Evolutionary conservation across 2,329 filamentous ascomycete genomes (phyloP).

Genomic region (Trichoderma guizhouense): DNA sequence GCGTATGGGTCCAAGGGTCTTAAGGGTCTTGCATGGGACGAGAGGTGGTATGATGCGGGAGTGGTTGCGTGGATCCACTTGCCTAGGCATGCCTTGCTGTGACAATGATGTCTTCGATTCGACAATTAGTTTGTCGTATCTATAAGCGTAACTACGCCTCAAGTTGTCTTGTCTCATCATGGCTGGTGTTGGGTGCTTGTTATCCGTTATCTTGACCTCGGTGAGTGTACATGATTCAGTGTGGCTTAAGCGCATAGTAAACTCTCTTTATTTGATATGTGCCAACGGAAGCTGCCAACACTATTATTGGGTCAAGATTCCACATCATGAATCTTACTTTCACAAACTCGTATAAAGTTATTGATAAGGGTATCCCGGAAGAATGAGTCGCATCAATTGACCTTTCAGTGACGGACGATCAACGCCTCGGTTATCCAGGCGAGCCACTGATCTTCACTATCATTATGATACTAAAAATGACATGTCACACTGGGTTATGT

Average conservation of each 20-base stretch:
- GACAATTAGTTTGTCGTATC: background rate
- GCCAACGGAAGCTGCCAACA: background rate
- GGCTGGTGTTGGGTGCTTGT: background rate
- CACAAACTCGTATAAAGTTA: background rate
- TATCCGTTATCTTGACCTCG: background rate
- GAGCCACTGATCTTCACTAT: background rate
- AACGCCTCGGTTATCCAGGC: background rate
- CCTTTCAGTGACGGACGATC: background rate
- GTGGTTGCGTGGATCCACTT: background rate
- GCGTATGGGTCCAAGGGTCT: background rate
- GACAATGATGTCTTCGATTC: background rate
- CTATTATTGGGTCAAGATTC: background rate
- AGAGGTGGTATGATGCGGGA: constrained; percentile 3
- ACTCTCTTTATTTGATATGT: background rate
- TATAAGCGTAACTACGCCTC: background rate
- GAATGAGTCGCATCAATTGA: background rate
- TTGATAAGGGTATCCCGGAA: background rate
- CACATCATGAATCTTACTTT: background rate
- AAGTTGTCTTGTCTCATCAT: background rate
- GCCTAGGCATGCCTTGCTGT: background rate
- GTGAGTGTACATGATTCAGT: background rate
- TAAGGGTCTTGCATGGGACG: constrained; percentile 6
- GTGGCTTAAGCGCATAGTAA: background rate
- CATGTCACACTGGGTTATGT: background rate
- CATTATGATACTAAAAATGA: background rate